These are phyloP conservation scores for Tricholoma terreum DNA, from an alignment of 768 basidiomycete genomes.

Conservation along the genomic window DNA sequence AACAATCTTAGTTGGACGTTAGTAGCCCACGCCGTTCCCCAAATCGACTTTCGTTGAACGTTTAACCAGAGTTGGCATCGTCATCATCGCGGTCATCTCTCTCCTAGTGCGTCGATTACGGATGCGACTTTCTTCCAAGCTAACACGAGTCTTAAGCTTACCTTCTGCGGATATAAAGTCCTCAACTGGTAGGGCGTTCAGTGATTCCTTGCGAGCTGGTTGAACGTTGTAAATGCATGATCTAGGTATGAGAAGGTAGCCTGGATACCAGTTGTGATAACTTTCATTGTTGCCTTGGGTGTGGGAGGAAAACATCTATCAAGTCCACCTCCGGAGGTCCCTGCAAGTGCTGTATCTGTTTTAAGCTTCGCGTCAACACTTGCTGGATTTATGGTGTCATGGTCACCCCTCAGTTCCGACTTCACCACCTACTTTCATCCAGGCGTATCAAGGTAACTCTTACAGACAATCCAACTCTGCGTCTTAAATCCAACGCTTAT, in stretches of 20 bases:
- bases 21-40: slow-evolving; percentile 11
- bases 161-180: slow-evolving; percentile 54
- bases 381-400: slow-evolving; percentile 73
- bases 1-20: slow-evolving; percentile 44
- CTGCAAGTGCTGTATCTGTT: slow-evolving; percentile 52
- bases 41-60: neutral
- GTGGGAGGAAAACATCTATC: slow-evolving; percentile 70
- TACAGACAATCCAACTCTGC: neutral
- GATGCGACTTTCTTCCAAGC: slow-evolving; percentile 16
- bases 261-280: slow-evolving; percentile 78
- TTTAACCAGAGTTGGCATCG: slow-evolving; percentile 66
- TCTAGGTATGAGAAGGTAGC: slow-evolving; percentile 64
- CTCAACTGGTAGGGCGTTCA: slow-evolving; percentile 37
- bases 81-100: slow-evolving; percentile 68
- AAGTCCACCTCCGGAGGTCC: slow-evolving; percentile 42
- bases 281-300: slow-evolving; percentile 68
- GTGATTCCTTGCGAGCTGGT: neutral
- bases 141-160: slow-evolving; percentile 33
- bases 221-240: neutral
- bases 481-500: neutral
- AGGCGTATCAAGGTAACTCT: slow-evolving; percentile 50
- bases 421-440: slow-evolving; percentile 71
- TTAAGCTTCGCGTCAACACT: slow-evolving; percentile 67
- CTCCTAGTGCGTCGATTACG: slow-evolving; percentile 51
- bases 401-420: slow-evolving; percentile 60